Conservation (phyloP, 768 basidiomycete species). For the Agrocybe pediades region DNA sequence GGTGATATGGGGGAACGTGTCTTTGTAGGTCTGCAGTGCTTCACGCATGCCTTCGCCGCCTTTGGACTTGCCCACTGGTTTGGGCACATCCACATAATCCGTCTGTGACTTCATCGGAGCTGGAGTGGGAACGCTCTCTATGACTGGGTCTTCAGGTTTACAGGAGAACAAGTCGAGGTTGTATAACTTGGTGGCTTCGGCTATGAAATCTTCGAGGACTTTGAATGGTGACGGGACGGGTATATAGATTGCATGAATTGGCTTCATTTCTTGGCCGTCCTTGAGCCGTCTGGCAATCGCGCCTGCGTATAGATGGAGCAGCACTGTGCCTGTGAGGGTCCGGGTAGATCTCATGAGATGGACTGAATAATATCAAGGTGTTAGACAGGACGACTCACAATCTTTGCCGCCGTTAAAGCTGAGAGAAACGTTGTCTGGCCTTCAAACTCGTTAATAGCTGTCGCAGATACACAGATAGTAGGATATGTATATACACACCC, state of each 20-base stretch:
- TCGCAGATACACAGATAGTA: constrained; percentile 8
- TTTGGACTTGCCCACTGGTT: constrained; percentile 52
- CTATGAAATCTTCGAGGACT: constrained; percentile 83
- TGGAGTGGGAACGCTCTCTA: constrained; percentile 51
- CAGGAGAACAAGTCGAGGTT: constrained; percentile 73
- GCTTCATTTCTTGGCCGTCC: constrained; percentile 35
- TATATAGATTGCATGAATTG: constrained; percentile 80
- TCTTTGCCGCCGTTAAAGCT: constrained; percentile 99
- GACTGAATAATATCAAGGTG: no score
- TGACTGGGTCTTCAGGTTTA: constrained; percentile 42
- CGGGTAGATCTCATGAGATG: background rate
- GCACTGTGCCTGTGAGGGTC: constrained; percentile 78
- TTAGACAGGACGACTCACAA: no score
- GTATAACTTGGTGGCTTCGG: constrained; percentile 60
- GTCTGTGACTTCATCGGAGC: constrained; percentile 16
- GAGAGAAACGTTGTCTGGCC: constrained; percentile 73
- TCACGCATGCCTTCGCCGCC: constrained; percentile 76
- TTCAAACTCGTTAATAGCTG: constrained; percentile 29
- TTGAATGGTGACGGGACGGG: constrained; percentile 88
- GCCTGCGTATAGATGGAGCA: constrained; percentile 85
- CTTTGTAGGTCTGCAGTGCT: constrained; percentile 76
- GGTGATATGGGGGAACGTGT: constrained; percentile 60
- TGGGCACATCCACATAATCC: constrained; percentile 26
- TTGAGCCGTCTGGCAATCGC: constrained; percentile 54
- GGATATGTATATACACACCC: constrained; percentile 80